These are phyloP conservation scores for Auriscalpium microsporum DNA, from an alignment of 768 basidiomycete genomes.

Conservation along the genomic window DNA sequence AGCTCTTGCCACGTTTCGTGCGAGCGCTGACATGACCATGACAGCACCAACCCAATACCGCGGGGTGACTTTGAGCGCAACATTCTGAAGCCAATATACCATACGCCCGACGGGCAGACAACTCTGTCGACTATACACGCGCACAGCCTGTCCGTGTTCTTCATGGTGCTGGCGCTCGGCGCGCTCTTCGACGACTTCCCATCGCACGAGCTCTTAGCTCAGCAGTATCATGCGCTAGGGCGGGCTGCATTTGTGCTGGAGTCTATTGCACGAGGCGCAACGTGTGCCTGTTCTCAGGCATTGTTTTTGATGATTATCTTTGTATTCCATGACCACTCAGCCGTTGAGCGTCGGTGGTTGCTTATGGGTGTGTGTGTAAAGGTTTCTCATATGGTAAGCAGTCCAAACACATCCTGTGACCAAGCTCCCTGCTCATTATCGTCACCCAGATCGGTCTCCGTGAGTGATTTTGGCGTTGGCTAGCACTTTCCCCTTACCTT, in stretches of 20 bases:
- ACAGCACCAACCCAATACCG: slow-evolving; percentile 39
- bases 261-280: slow-evolving; percentile 36
- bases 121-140: slow-evolving; percentile 32
- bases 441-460: slow-evolving; percentile 39
- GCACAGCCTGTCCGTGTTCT: slow-evolving; percentile 44
- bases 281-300: slow-evolving; percentile 38
- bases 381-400: slow-evolving; percentile 36
- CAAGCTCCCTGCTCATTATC: background rate
- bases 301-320: slow-evolving; percentile 36
- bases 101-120: slow-evolving; percentile 19
- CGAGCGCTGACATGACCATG: background rate
- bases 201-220: background rate
- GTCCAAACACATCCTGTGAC: background rate
- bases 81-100: slow-evolving; percentile 38
- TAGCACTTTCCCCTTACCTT: background rate
- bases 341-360: slow-evolving; percentile 41
- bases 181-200: slow-evolving; percentile 29
- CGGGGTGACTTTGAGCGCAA: slow-evolving; percentile 32
- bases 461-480: slow-evolving; percentile 22
- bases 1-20: background rate
- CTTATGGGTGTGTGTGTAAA: slow-evolving; percentile 36
- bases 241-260: slow-evolving; percentile 40
- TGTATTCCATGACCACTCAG: slow-evolving; percentile 33
- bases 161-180: slow-evolving; percentile 42
- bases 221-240: slow-evolving; percentile 39